phyloP scores from a whole-genome alignment of 1,284 basidiomycete genomes.

The Moesziomyces sp. region DNA sequence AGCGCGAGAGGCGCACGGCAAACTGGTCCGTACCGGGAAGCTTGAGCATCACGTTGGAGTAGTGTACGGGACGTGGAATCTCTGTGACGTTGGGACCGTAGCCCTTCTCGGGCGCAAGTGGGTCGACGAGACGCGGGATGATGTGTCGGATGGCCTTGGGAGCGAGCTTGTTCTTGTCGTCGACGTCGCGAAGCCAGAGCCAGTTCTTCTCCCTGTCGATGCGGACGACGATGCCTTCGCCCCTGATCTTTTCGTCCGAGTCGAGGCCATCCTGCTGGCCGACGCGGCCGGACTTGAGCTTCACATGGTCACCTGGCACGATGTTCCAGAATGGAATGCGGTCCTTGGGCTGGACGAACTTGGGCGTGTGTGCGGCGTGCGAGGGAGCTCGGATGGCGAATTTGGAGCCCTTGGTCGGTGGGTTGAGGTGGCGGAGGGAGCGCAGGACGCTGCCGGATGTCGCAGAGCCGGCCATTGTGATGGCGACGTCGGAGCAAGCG shows the following conservation, averaged over 20 bases:
- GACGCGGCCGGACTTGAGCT: slow-evolving; percentile 62
- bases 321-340: slow-evolving; percentile 69
- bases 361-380: slow-evolving; percentile 59
- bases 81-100: slow-evolving; percentile 56
- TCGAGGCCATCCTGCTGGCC: slow-evolving; percentile 50
- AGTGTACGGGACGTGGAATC: slow-evolving; percentile 63
- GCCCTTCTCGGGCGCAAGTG: slow-evolving; percentile 54
- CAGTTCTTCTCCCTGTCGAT: slow-evolving; percentile 63
- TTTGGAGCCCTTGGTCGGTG: slow-evolving; percentile 60
- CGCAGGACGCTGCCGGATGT: slow-evolving; percentile 60
- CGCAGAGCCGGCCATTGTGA: slow-evolving; percentile 26
- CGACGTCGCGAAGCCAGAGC: slow-evolving; percentile 60
- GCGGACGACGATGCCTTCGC: slow-evolving; percentile 61
- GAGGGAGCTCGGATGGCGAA: slow-evolving; percentile 62
- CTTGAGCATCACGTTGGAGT: slow-evolving; percentile 66
- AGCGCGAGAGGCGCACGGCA: slow-evolving; percentile 56
- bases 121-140: slow-evolving; percentile 57
- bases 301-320: slow-evolving; percentile 67
- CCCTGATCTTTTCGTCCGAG: slow-evolving; percentile 44
- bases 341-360: slow-evolving; percentile 68
- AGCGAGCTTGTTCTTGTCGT: slow-evolving; percentile 57
- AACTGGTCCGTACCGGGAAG: slow-evolving; percentile 59
- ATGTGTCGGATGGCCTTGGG: slow-evolving; percentile 61
- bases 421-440: slow-evolving; percentile 65
- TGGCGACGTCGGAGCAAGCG: too few relatives aligned